A percentile compares a stretch with the other conserved stretches of the same genome.
Conservation (phyloP, 371 early-diverging fungal species). For the Saksenaea oblongispora region DNA sequence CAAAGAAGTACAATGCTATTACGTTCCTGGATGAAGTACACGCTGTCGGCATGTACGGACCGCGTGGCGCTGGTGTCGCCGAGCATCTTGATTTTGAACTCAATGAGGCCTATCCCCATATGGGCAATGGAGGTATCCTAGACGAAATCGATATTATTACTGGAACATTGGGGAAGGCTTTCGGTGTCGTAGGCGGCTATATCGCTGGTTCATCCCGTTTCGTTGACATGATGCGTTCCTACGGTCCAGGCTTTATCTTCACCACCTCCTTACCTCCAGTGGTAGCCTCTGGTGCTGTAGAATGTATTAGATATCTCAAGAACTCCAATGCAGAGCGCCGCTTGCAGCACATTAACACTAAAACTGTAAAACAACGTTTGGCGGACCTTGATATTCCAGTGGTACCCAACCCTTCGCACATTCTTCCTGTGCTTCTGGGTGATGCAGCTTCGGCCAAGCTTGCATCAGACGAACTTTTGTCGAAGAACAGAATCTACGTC, state of each 20-base stretch:
- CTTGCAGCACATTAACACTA: conserved; percentile 84
- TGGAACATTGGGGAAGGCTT: conserved; percentile 97
- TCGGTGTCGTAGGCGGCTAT: conserved; percentile 94
- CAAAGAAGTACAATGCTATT: conserved; percentile 92
- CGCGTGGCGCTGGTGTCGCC: conserved; percentile 90
- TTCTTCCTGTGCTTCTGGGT: conserved; percentile 88
- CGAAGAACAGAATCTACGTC: conserved; percentile 86
- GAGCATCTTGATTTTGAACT: conserved; percentile 81
- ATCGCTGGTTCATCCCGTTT: conserved; percentile 82
- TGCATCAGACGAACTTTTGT: conserved; percentile 83
- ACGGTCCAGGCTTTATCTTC: conserved; percentile 96
- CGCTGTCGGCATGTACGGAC: conserved; percentile 96
- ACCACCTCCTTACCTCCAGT: conserved; percentile 94
- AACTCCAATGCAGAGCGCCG: conserved; percentile 74
- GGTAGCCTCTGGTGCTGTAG: conserved; percentile 83
- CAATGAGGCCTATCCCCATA: conserved; percentile 45
- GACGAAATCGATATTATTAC: conserved; percentile 91
- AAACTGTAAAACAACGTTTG: conserved; percentile 73
- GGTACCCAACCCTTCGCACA: conserved; percentile 93
- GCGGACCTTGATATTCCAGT: conserved; percentile 84
- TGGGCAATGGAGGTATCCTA: conserved; percentile 59
- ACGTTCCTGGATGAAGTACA: conserved; percentile 96
- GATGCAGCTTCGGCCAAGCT: conserved; percentile 86
- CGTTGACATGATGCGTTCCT: conserved; percentile 91
- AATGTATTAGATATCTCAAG: conserved; percentile 83